These are phyloP conservation scores for Pyrus communis DNA, from an alignment of 306 rosid genomes.

Conservation along the genomic window DNA sequence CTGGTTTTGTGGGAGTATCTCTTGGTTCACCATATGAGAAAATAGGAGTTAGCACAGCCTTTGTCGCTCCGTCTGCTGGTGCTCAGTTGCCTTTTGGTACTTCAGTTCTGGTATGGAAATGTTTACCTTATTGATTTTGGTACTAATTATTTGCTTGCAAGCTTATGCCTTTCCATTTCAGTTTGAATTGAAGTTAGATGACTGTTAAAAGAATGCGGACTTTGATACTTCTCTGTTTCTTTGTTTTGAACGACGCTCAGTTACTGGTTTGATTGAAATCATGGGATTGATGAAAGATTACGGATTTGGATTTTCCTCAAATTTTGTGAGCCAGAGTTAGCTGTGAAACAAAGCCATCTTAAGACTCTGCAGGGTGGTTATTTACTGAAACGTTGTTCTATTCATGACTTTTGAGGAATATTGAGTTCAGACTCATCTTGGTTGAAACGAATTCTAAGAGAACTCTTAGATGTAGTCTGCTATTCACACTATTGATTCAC, in stretches of 20 bases:
- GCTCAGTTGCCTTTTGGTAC: slow-evolving; percentile 13
- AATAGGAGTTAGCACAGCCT: neutral
- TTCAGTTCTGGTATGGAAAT: slow-evolving; percentile 15
- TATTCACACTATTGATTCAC: neutral
- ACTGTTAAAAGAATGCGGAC: neutral
- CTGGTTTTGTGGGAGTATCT: slow-evolving; percentile 2
- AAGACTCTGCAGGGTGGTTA: slow-evolving; percentile 3
- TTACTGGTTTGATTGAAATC: slow-evolving; percentile 2
- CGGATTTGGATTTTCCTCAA: slow-evolving; percentile 16
- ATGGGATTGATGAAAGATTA: slow-evolving; percentile 8
- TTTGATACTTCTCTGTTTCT: neutral
- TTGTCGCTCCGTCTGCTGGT: slow-evolving; percentile 4
- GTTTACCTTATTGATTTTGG: neutral
- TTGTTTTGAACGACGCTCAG: neutral
- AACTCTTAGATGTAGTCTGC: neutral
- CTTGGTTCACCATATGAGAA: neutral
- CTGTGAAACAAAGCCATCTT: slow-evolving; percentile 14
- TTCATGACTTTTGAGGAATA: neutral
- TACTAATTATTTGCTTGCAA: neutral
- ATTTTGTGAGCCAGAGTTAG: slow-evolving; percentile 10
- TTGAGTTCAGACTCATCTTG: slow-evolving; percentile 3
- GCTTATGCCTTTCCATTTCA: neutral
- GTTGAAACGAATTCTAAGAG: neutral
- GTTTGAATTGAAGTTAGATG: neutral
- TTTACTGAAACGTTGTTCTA: slow-evolving; percentile 7